Conservation (phyloP, 768 basidiomycete species). For the Tylopilus rubrobrunneus region DNA sequence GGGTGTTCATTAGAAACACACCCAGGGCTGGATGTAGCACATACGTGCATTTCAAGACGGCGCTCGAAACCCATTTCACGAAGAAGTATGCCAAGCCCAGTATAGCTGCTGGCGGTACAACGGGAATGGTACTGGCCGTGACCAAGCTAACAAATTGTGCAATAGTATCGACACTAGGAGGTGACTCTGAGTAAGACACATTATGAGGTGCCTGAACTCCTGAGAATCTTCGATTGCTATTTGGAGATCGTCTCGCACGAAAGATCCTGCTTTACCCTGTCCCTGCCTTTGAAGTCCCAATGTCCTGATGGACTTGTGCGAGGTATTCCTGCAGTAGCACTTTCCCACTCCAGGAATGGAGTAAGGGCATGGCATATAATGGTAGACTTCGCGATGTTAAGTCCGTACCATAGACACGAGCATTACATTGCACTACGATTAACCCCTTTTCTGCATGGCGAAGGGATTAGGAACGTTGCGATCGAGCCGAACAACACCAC, state of each 20-base stretch:
- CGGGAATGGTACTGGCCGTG: background rate
- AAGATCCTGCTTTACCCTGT: background rate
- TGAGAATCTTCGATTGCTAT: background rate
- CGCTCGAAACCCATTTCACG: slow-evolving; percentile 3
- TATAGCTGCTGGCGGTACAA: slow-evolving; percentile 3
- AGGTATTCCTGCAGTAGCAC: slow-evolving; percentile 2
- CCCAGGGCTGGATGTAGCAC: background rate
- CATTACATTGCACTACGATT: background rate
- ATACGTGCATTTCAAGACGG: background rate
- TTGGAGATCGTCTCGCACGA: background rate
- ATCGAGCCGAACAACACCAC: background rate
- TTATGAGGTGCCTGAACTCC: slow-evolving; percentile 2
- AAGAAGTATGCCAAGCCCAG: slow-evolving; percentile 3
- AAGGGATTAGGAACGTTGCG: background rate
- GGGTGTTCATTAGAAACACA: background rate
- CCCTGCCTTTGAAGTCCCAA: slow-evolving; percentile 6
- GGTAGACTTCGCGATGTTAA: background rate
- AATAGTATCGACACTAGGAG: background rate
- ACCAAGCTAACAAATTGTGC: slow-evolving; percentile 2
- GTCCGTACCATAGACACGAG: too few relatives aligned
- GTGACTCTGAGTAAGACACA: background rate
- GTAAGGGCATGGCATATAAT: background rate
- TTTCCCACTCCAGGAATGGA: background rate
- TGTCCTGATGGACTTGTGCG: slow-evolving; percentile 3
- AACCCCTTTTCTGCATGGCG: slow-evolving; percentile 1